Evolutionary conservation across 2,329 filamentous ascomycete genomes (phyloP).

Genomic region (Colletotrichum sp.): DNA sequence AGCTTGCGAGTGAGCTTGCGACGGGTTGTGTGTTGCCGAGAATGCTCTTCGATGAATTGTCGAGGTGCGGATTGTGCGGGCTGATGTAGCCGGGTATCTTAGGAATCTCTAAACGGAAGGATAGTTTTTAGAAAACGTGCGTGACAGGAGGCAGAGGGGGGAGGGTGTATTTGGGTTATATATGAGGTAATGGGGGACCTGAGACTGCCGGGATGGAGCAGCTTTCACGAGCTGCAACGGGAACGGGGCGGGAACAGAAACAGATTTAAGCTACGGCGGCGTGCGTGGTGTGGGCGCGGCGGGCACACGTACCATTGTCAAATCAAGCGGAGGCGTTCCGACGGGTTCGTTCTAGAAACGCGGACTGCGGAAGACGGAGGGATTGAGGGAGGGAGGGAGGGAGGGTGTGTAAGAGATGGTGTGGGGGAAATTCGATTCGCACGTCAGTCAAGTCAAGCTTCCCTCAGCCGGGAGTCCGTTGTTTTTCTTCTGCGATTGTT

Average conservation of each 20-base stretch:
- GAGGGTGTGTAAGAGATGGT: background rate
- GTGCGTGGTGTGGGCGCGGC: background rate
- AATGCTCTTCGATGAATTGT: slow-evolving; percentile 8
- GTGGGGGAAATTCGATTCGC: background rate
- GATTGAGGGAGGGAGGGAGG: background rate
- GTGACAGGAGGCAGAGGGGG: background rate
- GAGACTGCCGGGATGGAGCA: background rate
- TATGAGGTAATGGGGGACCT: background rate
- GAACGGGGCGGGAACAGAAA: background rate
- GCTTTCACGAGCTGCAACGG: background rate
- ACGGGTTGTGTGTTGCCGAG: slow-evolving; percentile 6
- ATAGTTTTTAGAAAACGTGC: background rate
- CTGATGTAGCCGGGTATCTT: slow-evolving; percentile 1
- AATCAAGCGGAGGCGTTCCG: background rate
- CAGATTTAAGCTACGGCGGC: background rate
- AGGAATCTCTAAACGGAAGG: background rate
- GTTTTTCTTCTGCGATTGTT: background rate
- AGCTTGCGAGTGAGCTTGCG: background rate
- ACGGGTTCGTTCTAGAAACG: background rate
- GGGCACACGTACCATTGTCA: slow-evolving; percentile 12
- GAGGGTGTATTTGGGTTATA: background rate
- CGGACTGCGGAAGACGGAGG: background rate
- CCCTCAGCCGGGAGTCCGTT: background rate
- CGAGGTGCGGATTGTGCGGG: background rate
- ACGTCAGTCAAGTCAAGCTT: background rate